Evolutionary conservation across 2,329 filamentous ascomycete species (phyloP), one percentile per base, ranked within the genome.

Genomic region (Exophiala alcalophila): DNA sequence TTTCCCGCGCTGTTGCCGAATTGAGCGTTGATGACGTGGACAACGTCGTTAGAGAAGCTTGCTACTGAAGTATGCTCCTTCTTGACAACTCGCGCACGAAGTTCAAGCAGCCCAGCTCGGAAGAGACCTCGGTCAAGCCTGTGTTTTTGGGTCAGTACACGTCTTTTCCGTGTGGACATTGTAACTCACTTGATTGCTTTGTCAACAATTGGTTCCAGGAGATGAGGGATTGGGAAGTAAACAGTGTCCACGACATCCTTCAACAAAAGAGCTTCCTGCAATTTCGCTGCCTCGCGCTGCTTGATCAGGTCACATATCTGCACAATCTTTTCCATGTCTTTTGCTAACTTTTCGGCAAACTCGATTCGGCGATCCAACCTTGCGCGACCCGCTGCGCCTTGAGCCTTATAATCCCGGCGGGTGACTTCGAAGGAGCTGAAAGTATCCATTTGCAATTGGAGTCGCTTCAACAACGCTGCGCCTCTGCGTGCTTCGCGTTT

Each of bases 351-450:
- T 29, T 55, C 45, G 9, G 88, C 89, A 62, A 98, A 98, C 50
- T 91, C 86, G 54, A 97, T 90, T 30, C 92, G 82, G 44, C 89
- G 77, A 36, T 83, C 74, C 20, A 98, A 73, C 34, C 88, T 78
- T 18, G 84, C 77, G 57, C 83, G 81, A 40, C 92, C 92, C 32
- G 81, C 82, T 27, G 85, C 81, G 5, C 92, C 92, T 87, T 97
- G 95, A 25, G 85, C 84, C n/a, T 85, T 85, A 65, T 96, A 98
- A 65, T 97, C 91, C 46, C 92, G 84, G 38, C 92, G 79, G 2
- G 92, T 96, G 53, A 98, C 83, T 66, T 98, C 92, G 84, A 96
- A 95, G 0, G 89, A 95, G 5, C 91, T 91, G 64, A 97, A 98
- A 0, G 88, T 87, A 64, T 97, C 91, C 76, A 96, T 85, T 64